Base-by-base conservation (phyloP, 2,329 filamentous ascomycete genomes). In the Neofusicoccum cordaticola region DNA sequence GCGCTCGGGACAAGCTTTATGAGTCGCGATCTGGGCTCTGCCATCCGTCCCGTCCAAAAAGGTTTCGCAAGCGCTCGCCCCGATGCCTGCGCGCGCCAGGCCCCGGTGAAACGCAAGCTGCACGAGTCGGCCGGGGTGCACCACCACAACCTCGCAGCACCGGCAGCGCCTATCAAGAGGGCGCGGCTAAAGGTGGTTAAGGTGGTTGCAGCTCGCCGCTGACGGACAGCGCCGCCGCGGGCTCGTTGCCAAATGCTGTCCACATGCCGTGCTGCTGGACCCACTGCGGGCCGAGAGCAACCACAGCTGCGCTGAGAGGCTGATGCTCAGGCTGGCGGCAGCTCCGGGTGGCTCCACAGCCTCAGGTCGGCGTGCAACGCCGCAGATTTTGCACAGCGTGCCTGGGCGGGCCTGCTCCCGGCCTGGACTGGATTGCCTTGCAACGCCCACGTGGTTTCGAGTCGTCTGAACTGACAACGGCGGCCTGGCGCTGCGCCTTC, bases 181-280 rank as follows among this genome's bases (percentile, higher is more conserved):
- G 31, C 56, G 42, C 56, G 56, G 56, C 27, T 47, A 37, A 37
- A 47, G 42, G 11, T 35, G 42, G 42, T 22, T n/a, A 27, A 47
- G 56, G 27, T 15, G 37, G 37, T 15, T 9, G 37, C 37, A 39
- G 9, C 52, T 27, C 35, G 15, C 37, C 37, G 52, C 35, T 31
- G 52, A 31, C 19, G 9, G 53, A 12, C 39, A 58, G 53, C 53
- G 56, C 31, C n/a, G 56, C 56, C 47, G 56, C 56, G 56, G 56
- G 27, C 56, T 39, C n/a, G 56, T 60, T 60, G 22, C 56, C 56
- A 44, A 60, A 60, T 47, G 42, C n/a, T 27, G n/a, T 12, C 39
- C 27, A 44, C 17, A 58, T 17, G 51, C 17, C 53, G 39, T 27
- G 39, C 53, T 31, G 19, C 22, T n/a, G 8, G 56, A 60, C 56